Evolutionary conservation across 768 basidiomycete species (phyloP).

Genomic region (Boletus huronensis): DNA sequence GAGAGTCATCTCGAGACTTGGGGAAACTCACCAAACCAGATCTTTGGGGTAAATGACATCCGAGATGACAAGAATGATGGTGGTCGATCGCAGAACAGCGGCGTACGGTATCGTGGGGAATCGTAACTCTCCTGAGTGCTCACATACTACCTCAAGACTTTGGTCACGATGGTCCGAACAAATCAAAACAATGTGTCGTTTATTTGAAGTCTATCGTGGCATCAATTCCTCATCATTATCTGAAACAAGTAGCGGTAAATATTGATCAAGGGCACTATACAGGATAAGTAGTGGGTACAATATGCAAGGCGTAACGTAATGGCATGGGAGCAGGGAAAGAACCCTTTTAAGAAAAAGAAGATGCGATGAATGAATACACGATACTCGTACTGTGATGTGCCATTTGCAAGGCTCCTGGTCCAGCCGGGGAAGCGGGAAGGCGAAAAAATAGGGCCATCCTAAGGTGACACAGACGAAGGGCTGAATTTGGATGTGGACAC

Average conservation of each 20-base stretch:
- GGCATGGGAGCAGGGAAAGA: background rate
- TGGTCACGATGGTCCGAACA: background rate
- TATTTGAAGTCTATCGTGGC: background rate
- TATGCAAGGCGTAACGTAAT: background rate
- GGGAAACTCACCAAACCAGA: slow-evolving; percentile 24
- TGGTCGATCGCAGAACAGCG: no score
- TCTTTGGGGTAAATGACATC: slow-evolving; percentile 12
- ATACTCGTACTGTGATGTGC: background rate
- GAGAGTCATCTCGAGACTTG: background rate
- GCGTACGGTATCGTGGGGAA: slow-evolving; percentile 2
- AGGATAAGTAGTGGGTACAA: background rate
- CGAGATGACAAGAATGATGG: background rate
- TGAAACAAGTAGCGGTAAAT: background rate
- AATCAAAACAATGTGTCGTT: no score
- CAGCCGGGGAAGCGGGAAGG: background rate
- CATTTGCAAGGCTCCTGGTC: background rate
- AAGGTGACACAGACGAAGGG: background rate
- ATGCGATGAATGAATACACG: background rate
- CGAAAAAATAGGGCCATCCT: no score
- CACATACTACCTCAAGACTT: background rate
- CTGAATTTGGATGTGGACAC: background rate
- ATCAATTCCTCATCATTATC: background rate
- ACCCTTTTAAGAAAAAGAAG: no score
- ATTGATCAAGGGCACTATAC: no score
- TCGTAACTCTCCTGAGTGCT: background rate